These are phyloP conservation scores for Basipetospora chlamydospora DNA, from an alignment of 2,329 filamentous ascomycete species.

Conservation along the genomic window DNA sequence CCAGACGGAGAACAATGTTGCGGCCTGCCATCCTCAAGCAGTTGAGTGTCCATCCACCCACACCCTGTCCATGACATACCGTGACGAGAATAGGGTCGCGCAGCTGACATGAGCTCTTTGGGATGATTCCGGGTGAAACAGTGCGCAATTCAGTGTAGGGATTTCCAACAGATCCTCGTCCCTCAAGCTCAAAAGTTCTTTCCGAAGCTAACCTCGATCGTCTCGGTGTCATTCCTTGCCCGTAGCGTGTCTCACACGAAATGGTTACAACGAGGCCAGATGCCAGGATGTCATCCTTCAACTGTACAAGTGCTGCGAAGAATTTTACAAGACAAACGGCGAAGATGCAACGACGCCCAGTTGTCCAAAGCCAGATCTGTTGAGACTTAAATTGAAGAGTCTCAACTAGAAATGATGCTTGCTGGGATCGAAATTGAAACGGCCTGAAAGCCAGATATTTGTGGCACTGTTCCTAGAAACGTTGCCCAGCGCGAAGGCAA, in stretches of 20 bases:
- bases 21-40: constrained; percentile 74
- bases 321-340: constrained; percentile 70
- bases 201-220: not conserved
- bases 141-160: constrained; percentile 80
- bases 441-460: not conserved
- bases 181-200: not conserved
- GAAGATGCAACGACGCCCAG: constrained; percentile 62
- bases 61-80: too few relatives aligned
- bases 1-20: constrained; percentile 31
- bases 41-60: constrained; percentile 31
- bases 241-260: constrained; percentile 69
- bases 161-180: not conserved
- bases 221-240: not conserved
- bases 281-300: constrained; percentile 68
- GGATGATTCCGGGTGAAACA: too few relatives aligned
- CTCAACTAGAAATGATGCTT: too few relatives aligned
- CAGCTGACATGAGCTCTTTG: constrained; percentile 6
- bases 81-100: not conserved
- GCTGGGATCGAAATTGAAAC: too few relatives aligned
- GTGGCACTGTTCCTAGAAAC: constrained; percentile 9
- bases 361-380: constrained; percentile 69
- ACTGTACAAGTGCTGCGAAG: constrained; percentile 84
- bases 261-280: constrained; percentile 72
- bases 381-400: constrained; percentile 32
- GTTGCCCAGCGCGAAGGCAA: constrained; percentile 29